Percentiles rank a stretch among this genome's conserved stretches.
These are phyloP conservation scores for Actinomucor elegans DNA, from an alignment of 371 early-diverging fungal genomes.

Conservation along the genomic window DNA sequence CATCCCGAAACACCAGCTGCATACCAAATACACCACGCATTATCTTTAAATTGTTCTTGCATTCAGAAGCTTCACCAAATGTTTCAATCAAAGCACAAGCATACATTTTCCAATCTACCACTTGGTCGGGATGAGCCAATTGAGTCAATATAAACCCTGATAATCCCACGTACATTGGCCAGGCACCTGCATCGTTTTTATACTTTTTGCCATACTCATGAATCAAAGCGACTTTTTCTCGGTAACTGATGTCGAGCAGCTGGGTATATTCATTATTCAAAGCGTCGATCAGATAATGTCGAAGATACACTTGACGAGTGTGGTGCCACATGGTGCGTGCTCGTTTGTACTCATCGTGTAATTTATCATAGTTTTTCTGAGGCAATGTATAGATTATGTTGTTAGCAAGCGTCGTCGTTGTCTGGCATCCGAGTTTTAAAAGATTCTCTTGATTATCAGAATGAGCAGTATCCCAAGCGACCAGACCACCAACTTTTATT, in stretches of 20 bases:
- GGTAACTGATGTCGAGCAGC: not conserved
- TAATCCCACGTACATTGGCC: constrained; percentile 24
- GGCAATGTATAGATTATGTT: no score
- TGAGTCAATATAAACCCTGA: constrained; percentile 26
- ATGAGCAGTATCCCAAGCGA: no score
- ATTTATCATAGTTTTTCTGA: no score
- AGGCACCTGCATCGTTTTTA: constrained; percentile 15
- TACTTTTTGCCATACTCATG: constrained; percentile 13
- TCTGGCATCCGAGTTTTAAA: no score
- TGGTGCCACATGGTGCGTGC: constrained; percentile 29
- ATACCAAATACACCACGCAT: constrained; percentile 24
- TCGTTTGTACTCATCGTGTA: constrained; percentile 17
- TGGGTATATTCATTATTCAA: not conserved
- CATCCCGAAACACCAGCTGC: constrained; percentile 14
- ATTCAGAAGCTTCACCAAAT: constrained; percentile 23
- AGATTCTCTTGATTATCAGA: no score
- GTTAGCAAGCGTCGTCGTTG: no score
- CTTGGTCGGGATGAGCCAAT: constrained; percentile 2
- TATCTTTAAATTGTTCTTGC: constrained; percentile 20
- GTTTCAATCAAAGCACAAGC: constrained; percentile 31
- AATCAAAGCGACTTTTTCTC: constrained; percentile 20
- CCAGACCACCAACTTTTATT: no score
- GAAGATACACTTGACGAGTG: constrained; percentile 15
- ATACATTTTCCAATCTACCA: constrained; percentile 29
- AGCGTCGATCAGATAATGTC: constrained; percentile 7